phyloP scores from a whole-genome alignment of 176 grass and related monocot genomes.

The Sorghum bicolor region Sorghum_bicolor_NCBIv3 NC_012871.2:73102501-73103000 shows the following conservation, averaged over 20 bases:
- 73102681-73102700: not conserved
- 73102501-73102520: no score
- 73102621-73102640: no score
- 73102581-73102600: no score
- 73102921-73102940: not conserved
- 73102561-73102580: no score
- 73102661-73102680: not conserved
- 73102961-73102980: not conserved
- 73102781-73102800: not conserved
- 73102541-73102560: no score
- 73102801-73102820: not conserved
- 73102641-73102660: not conserved
- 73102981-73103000: not conserved
- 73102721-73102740: not conserved
- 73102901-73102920: not conserved
- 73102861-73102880: not conserved
- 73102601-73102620: no score
- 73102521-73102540: no score
- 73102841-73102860: slow-evolving; percentile 23
- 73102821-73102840: slow-evolving; percentile 9
- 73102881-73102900: not conserved
- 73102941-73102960: not conserved
- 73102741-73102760: not conserved
- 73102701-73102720: not conserved
- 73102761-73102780: not conserved